A percentile compares a stretch with the other conserved stretches of the same genome.
Conservation (phyloP, 2,329 filamentous ascomycete genomes). For the Cladosporium velox region DNA sequence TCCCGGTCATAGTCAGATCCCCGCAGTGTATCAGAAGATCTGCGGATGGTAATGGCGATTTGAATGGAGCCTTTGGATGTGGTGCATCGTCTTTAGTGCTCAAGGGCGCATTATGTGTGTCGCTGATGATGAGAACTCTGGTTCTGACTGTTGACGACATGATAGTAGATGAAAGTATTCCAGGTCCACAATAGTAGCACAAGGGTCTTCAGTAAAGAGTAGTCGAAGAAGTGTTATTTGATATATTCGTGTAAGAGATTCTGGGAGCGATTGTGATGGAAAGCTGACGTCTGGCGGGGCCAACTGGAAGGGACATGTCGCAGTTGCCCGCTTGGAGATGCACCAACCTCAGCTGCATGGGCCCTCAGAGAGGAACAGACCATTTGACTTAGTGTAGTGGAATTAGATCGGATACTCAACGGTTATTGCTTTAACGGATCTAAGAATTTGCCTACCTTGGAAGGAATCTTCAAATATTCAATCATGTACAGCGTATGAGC, state of each 20-base stretch:
- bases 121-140: constrained; percentile 48
- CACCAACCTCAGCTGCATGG: neutral
- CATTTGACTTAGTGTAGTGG: neutral
- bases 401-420: neutral
- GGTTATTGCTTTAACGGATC: neutral
- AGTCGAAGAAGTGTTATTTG: neutral
- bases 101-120: constrained; percentile 42
- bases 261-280: neutral
- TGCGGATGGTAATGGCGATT: constrained; percentile 49
- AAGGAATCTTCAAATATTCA: neutral
- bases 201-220: neutral
- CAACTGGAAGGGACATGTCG: neutral
- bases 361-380: neutral
- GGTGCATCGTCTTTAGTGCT: neutral
- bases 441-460: neutral
- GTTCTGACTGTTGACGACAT: constrained; percentile 44
- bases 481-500: neutral
- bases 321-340: neutral
- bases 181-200: too few relatives aligned
- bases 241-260: neutral
- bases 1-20: constrained; percentile 58
- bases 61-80: constrained; percentile 23
- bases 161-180: too few relatives aligned
- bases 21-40: constrained; percentile 61
- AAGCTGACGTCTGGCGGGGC: constrained; percentile 1